Base-by-base conservation (phyloP, 352 stramenopile species). In the Globisporangium mamillatum region DNA sequence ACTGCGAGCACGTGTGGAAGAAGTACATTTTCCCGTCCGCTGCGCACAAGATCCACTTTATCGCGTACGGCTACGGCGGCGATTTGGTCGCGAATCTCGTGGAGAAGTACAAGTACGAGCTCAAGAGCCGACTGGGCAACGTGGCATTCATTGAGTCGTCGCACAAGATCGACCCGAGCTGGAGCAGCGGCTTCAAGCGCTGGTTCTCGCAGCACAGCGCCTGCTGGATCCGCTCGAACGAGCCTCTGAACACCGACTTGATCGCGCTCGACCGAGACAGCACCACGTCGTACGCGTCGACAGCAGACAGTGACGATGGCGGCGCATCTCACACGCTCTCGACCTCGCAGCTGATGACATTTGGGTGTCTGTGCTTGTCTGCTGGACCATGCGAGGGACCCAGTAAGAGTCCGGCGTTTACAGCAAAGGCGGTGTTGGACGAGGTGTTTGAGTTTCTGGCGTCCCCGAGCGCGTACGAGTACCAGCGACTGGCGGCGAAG, bases 91-190 rank as follows among this genome's bases (percentile, higher is more conserved):
- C 87, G 41, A 88, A 94, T 24, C 70, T 97, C 22, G 83, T 97
- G 29, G 84, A 93, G 29, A 85, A 94, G 60, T 90, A 93, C 56
- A 72, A 80, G 29, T 85, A 87, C 62, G 85, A 92, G 64, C 79
- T 94, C 53, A 86, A 90, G 64, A 91, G 89, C 60, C 76, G 89
- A 25, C 77, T 97, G 29, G 88, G 83, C 1, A 95, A 90, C 63
- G 88, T 97, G 12, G 88, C 88, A 3, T 95, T 90, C 63, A 89
- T 97, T 52, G 90, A 97, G 72, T 94, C 86, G n/a, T 88, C 76
- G 48, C 82, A 95, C 75, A 89, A 93, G 57, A 74, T 92, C 27
- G 88, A 93, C 50, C 75, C 77, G 32, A 80, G 80, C 24, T 94
- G 91, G 79, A 86, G 81, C 58, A 74, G 77, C 0, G 78, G 79